A percentile compares a stretch with the other conserved stretches of the same genome.
Evolutionary conservation across 495 filamentous ascomycete genomes (phyloP).

Genomic region (Parachaetomium inaequale): DNA sequence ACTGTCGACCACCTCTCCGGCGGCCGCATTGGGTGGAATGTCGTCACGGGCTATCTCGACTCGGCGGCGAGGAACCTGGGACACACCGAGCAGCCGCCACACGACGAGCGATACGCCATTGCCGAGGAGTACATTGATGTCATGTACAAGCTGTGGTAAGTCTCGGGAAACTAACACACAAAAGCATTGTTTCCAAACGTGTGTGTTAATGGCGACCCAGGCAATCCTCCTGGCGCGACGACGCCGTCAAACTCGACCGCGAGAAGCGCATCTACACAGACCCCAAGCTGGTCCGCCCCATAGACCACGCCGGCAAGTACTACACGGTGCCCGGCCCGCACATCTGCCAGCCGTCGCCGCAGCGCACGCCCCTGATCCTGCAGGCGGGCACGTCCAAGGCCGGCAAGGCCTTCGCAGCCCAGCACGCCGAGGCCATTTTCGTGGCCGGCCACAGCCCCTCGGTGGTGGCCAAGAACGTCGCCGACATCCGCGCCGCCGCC

Average conservation of each 20-base stretch:
- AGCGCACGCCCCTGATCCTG: slow-evolving; percentile 61
- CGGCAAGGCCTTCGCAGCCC: slow-evolving; percentile 60
- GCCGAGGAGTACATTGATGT: slow-evolving; percentile 67
- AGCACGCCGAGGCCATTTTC: slow-evolving; percentile 60
- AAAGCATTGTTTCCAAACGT: background rate
- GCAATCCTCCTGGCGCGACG: slow-evolving; percentile 65
- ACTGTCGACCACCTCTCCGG: slow-evolving; percentile 67
- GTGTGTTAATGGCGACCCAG: background rate
- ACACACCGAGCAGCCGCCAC: slow-evolving; percentile 51
- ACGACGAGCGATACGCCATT: slow-evolving; percentile 64
- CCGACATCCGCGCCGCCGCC: slow-evolving; percentile 48
- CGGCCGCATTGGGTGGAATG: slow-evolving; percentile 46
- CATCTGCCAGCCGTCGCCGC: slow-evolving; percentile 60
- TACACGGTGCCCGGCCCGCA: slow-evolving; percentile 64
- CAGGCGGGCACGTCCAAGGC: slow-evolving; percentile 63
- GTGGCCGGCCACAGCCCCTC: slow-evolving; percentile 47
- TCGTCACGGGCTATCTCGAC: slow-evolving; percentile 67
- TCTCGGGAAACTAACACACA: background rate
- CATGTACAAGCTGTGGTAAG: slow-evolving; percentile 60
- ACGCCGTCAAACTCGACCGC: slow-evolving; percentile 58
- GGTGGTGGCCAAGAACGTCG: slow-evolving; percentile 44
- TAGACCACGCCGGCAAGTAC: slow-evolving; percentile 65
- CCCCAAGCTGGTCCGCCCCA: slow-evolving; percentile 55
- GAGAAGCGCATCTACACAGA: slow-evolving; percentile 56
- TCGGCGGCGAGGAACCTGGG: slow-evolving; percentile 62